Evolutionary conservation across 176 grass and related monocot species (phyloP), one percentile per base, ranked within the genome.

Genomic region (Ananas comosus): DNA sequence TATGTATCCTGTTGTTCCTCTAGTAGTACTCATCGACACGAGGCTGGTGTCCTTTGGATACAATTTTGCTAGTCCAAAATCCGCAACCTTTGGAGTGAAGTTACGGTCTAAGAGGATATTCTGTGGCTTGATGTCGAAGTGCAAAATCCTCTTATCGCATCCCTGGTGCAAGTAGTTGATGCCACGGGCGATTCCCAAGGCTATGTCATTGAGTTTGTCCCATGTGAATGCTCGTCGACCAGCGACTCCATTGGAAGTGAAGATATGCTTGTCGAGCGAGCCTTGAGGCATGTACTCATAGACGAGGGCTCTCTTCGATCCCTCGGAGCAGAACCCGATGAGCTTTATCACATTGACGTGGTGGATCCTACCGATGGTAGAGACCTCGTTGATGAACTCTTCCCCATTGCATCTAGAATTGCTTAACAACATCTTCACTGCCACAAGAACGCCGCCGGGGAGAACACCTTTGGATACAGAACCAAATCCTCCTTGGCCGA

Each of bases 81-180:
- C 88, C 4, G 88, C 52, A 59, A 86, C 69, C 63, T 91, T 86
- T 0, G 83, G 88, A 0, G 79, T 14, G 11, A 91, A 86, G 9
- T 81, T 76, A 8, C 9, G 5, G 10, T 81, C 83, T 4, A 85
- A 24, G 63, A 89, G 86, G 53, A 85, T 82, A 17, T 85, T 85
- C 2, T 75, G 73, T 0, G 76, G 88, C 63, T 91, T 85, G 50
- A 91, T 84, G n/a, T 91, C 84, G 5, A 91, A 91, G 14, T 87
- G 88, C 1, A 87, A 1, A 52, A 87, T 91, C 49, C 72, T 59
- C 65, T 82, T 52, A 1, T 74, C 78, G 11, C 87, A 90, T 2
- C 87, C 87, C 0, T 64, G 17, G 13, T 90, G 87, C 1, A 90
- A 22, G 53, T 90, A 90, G 50, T 86, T 28, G 49, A 90, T 83